Percentiles rank a stretch among this genome's conserved stretches.
Evolutionary conservation across 2,329 filamentous ascomycete species (phyloP).

Genomic region (Ilyonectria mors-panacis): DNA sequence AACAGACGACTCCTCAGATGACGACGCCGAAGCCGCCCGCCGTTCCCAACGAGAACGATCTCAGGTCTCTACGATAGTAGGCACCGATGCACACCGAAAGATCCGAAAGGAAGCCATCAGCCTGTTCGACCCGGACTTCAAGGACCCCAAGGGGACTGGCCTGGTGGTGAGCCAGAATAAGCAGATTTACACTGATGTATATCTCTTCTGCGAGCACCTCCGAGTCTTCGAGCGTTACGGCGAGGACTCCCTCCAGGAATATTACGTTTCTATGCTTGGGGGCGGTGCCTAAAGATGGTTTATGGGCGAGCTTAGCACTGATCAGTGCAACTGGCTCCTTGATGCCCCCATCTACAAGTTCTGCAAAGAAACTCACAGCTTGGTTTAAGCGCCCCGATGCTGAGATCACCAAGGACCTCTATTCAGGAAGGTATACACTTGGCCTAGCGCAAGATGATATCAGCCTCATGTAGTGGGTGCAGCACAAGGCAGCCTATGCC

Average conservation of each 20-base stretch:
- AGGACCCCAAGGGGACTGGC: neutral
- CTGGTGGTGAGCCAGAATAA: neutral
- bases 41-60: no score
- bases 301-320: neutral
- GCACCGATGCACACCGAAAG: no score
- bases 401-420: neutral
- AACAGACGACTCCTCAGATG: no score
- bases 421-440: neutral
- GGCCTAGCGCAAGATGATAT: neutral
- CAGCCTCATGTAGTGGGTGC: constrained; percentile 2
- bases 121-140: constrained; percentile 1
- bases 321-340: neutral
- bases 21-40: no score
- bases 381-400: constrained; percentile 6
- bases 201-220: constrained; percentile 4
- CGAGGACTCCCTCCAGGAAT: neutral
- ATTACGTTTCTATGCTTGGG: neutral
- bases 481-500: constrained; percentile 4
- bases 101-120: no score
- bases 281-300: neutral
- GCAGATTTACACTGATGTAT: constrained; percentile 8
- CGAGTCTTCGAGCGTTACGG: neutral
- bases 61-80: no score
- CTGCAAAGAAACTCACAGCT: neutral
- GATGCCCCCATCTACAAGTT: neutral